phyloP scores from a whole-genome alignment of 1,284 basidiomycete genomes.

The Cystobasidium pallidum region DNA sequence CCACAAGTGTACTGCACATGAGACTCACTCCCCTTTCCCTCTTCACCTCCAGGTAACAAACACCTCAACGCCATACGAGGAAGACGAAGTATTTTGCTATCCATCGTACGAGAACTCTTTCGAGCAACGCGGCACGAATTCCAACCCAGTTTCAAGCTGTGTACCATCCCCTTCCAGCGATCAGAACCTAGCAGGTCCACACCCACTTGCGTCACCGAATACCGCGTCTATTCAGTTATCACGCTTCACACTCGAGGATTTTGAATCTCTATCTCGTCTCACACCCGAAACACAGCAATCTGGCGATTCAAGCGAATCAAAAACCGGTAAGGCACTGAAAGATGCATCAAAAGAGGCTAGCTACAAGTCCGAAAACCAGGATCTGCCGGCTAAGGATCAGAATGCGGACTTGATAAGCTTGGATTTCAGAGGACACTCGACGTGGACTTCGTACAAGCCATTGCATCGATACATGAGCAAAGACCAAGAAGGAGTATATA shows the following conservation, averaged over 20 bases:
- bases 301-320: not conserved
- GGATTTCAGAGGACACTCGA: not conserved
- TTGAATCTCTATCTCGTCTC: not conserved
- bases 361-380: no score
- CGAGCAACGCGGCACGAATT: not conserved
- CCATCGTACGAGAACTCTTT: not conserved
- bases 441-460: not conserved
- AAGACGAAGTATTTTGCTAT: not conserved
- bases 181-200: no score
- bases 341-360: no score
- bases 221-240: not conserved
- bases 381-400: not conserved
- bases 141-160: not conserved
- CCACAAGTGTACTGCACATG: no score
- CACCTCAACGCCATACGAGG: not conserved
- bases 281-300: not conserved
- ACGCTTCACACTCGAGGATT: conserved; percentile 3
- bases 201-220: not conserved
- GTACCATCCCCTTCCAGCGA: no score
- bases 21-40: not conserved
- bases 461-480: not conserved
- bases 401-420: not conserved
- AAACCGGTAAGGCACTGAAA: no score
- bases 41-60: not conserved
- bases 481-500: not conserved